A percentile compares a stretch with the other conserved stretches of the same genome.
phyloP scores from a whole-genome alignment of 371 early-diverging fungal genomes.

The Mortierella sp. region DNA sequence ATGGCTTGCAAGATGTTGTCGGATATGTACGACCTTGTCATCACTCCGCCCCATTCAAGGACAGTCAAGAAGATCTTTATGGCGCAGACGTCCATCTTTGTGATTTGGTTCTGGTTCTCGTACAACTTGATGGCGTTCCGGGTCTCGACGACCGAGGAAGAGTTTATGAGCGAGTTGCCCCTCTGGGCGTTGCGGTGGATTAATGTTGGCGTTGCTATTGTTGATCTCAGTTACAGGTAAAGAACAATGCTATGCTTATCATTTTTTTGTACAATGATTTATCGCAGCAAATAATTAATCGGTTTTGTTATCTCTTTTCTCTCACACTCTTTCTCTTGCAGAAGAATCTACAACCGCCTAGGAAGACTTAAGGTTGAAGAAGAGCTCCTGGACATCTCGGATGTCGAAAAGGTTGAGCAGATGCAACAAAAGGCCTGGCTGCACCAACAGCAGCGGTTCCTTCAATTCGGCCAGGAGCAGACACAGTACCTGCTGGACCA shows the following conservation, averaged over 20 bases:
- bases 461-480: constrained; percentile 49
- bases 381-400: constrained; percentile 52
- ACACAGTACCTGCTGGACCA: constrained; percentile 49
- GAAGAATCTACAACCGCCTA: constrained; percentile 51
- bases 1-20: constrained; percentile 69
- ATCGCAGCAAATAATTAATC: neutral
- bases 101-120: constrained; percentile 73
- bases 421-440: constrained; percentile 51
- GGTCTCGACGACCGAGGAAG: constrained; percentile 61
- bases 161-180: constrained; percentile 70
- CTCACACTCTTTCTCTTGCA: neutral
- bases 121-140: constrained; percentile 74
- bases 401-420: constrained; percentile 53
- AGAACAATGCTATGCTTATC: too few species aligned
- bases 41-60: constrained; percentile 51
- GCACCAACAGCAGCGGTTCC: constrained; percentile 34
- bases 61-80: constrained; percentile 60
- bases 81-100: constrained; percentile 60
- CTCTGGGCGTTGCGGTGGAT: constrained; percentile 74
- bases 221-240: constrained; percentile 62
- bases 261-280: neutral
- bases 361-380: constrained; percentile 52
- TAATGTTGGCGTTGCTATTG: constrained; percentile 71
- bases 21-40: constrained; percentile 70
- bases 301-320: too few species aligned